A percentile compares a stretch with the other conserved stretches of the same genome.
phyloP scores from a whole-genome alignment of 306 rosid species.

The Geum urbanum region DNA sequence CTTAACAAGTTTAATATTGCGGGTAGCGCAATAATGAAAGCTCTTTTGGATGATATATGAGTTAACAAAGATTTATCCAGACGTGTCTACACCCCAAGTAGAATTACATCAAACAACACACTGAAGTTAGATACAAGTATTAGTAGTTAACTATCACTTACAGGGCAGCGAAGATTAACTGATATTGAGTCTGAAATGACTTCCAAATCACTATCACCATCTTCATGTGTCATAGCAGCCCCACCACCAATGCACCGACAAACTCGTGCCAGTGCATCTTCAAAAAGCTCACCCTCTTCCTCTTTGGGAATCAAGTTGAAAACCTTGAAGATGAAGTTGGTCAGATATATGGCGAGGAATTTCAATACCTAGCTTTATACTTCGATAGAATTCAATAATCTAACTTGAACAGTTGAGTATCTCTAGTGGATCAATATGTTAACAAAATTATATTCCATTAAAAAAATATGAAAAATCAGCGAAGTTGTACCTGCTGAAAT shows the following conservation, averaged over 20 bases:
- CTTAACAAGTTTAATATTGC: not conserved
- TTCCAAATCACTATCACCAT: slow-evolving; percentile 91
- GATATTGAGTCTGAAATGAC: slow-evolving; percentile 82
- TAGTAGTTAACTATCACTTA: slow-evolving; percentile 37
- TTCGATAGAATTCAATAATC: not conserved
- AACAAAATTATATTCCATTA: not conserved
- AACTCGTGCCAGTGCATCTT: slow-evolving; percentile 89
- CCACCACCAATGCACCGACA: slow-evolving; percentile 82
- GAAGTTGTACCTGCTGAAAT: slow-evolving; percentile 68
- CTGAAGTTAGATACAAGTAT: not conserved
- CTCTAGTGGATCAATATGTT: not conserved
- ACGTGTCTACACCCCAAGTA: not conserved
- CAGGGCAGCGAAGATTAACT: slow-evolving; percentile 92
- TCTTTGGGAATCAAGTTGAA: slow-evolving; percentile 75
- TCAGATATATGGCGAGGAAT: slow-evolving; percentile 6
- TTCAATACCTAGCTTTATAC: not conserved
- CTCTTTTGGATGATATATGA: not conserved
- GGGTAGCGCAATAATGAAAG: not conserved
- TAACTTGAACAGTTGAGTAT: not conserved
- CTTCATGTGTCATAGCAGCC: slow-evolving; percentile 60
- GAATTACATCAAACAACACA: slow-evolving; percentile 6
- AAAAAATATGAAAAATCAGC: not conserved
- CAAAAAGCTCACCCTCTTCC: slow-evolving; percentile 73
- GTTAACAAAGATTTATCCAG: not conserved
- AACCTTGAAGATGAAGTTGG: slow-evolving; percentile 37